A percentile compares a stretch with the other conserved stretches of the same genome.
phyloP scores from a whole-genome alignment of 2,329 filamentous ascomycete genomes.

The Diaporthe sp. region DNA sequence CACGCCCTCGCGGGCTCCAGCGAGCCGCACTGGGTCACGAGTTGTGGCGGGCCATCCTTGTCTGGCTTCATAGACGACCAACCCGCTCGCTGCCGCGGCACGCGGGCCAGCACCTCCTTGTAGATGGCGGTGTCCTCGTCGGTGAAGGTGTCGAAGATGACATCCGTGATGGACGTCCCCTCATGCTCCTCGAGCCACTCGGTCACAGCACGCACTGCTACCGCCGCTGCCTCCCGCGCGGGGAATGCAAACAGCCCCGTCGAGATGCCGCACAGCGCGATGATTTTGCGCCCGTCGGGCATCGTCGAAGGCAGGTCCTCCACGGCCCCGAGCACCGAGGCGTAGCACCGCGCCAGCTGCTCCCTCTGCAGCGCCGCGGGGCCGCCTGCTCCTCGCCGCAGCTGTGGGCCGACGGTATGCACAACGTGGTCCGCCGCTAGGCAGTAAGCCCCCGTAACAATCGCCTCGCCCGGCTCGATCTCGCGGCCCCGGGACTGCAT shows the following conservation, averaged over 20 bases:
- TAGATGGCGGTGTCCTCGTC: conserved; percentile 39
- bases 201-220: conserved; percentile 42
- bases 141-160: conserved; percentile 47
- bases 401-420: conserved; percentile 48
- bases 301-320: conserved; percentile 39
- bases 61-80: neutral
- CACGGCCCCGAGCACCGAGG: conserved; percentile 42
- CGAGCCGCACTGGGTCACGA: neutral
- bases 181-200: conserved; percentile 43
- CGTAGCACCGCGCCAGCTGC: conserved; percentile 44
- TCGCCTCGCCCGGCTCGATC: conserved; percentile 42
- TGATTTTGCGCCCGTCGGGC: conserved; percentile 40
- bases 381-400: conserved; percentile 37
- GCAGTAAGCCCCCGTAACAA: conserved; percentile 43
- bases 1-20: conserved; percentile 7
- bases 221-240: conserved; percentile 40
- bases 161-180: conserved; percentile 41
- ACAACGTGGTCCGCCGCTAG: conserved; percentile 44
- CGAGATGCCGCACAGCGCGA: conserved; percentile 48
- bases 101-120: conserved; percentile 26
- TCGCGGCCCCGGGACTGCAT: conserved; percentile 40
- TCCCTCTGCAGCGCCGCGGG: conserved; percentile 37
- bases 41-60: conserved; percentile 39
- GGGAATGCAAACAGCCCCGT: conserved; percentile 50
- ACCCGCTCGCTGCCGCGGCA: neutral